Evolutionary conservation across 352 stramenopile genomes (phyloP), one percentile per base, ranked within the genome.

Genomic region (Globisporangium alternatum): DNA sequence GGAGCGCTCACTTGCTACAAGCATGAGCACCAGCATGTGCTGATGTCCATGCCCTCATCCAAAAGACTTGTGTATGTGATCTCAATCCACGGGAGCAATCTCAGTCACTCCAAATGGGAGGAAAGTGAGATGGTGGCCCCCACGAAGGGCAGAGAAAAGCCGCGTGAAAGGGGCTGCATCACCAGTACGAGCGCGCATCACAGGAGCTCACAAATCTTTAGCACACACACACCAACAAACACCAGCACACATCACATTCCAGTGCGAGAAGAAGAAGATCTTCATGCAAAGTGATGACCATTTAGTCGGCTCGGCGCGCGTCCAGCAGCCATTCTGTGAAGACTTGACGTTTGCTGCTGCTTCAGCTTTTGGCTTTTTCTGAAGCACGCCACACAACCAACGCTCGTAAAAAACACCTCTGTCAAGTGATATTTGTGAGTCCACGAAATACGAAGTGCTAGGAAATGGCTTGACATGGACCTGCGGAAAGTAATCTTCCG

Each of bases 81-180:
- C 37, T 44, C 37, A 10, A 44, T n/a, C 41, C 15, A 19, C 15
- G 39, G 15, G 39, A 44, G 39, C 2, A 44, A 44, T 44, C 10
- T 1, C 12, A 12, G 10, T 43, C 37, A 17, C 37, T 43, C 35
- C 7, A 55, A 55, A 21, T 25, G 28, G 48, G 48, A 55, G 48
- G 48, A 53, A 31, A 31, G 21, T 19, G 45, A 55, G 49, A 55
- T 55, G 49, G 49, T 55, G 49, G 49, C 49, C 22, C 8, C 49
- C 49, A 39, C 4, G 0, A 55, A 31, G 49, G n/a, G 2, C 49
- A 55, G 19, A 55, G 28, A 55, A 55, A 55, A n/a, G 13, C 21
- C 45, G 15, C 12, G 12, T 53, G 25, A 47, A 47, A 47, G 17
- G n/a, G 7, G 12, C 25, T 55, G 49, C 25, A 55, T 55, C 49